phyloP scores from a whole-genome alignment of 495 filamentous ascomycete species.

The Cryomyces minteri region DNA sequence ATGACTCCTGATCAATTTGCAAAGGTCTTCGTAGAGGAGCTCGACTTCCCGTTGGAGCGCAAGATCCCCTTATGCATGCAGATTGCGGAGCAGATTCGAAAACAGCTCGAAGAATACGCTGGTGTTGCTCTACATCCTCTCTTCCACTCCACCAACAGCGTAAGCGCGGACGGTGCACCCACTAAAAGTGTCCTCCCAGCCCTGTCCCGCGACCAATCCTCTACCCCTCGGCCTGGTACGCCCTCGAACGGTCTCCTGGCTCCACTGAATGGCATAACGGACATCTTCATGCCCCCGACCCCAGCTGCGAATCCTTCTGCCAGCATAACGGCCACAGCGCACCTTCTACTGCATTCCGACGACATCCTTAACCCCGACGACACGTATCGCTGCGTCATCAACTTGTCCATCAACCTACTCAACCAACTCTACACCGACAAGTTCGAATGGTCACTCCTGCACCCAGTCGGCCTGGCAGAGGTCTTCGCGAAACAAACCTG shows the following conservation, averaged over 20 bases:
- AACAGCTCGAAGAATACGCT: conserved; percentile 91
- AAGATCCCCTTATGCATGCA: conserved; percentile 41
- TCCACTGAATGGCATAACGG: background rate
- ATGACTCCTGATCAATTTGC: conserved; percentile 94
- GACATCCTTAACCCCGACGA: conserved; percentile 67
- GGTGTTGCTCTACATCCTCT: conserved; percentile 85
- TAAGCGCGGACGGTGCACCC: conserved; percentile 24
- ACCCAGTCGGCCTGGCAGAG: conserved; percentile 81
- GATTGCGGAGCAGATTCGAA: conserved; percentile 85
- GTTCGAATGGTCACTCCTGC: conserved; percentile 94
- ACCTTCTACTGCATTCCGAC: conserved; percentile 18
- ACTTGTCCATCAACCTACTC: conserved; percentile 77
- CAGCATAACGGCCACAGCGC: conserved; percentile 32
- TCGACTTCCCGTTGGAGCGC: conserved; percentile 64
- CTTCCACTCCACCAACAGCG: conserved; percentile 46
- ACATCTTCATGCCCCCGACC: background rate
- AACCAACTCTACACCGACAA: conserved; percentile 91
- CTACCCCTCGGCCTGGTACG: conserved; percentile 20
- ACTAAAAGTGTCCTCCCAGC: conserved; percentile 23
- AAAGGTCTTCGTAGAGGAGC: conserved; percentile 71
- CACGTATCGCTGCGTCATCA: conserved; percentile 80
- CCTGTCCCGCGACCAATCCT: conserved; percentile 21
- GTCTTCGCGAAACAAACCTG: conserved; percentile 83
- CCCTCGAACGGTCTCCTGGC: background rate
- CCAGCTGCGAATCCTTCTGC: conserved; percentile 29